Percentiles rank a stretch among this genome's conserved stretches.
Evolutionary conservation across 2,329 filamentous ascomycete genomes (phyloP).

Genomic region (Remersonia thermophila): DNA sequence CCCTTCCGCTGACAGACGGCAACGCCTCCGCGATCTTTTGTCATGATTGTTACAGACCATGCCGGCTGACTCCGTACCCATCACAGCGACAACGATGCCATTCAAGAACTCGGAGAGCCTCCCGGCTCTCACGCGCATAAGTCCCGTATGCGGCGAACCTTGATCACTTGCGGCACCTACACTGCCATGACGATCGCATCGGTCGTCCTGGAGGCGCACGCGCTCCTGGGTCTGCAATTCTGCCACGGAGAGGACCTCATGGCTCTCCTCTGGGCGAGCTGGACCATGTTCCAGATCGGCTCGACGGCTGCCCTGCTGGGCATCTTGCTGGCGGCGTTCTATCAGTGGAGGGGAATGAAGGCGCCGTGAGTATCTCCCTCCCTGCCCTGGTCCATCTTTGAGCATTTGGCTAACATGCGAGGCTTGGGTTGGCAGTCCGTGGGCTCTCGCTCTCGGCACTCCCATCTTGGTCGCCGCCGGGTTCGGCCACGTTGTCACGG

Average conservation of each 20-base stretch:
- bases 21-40: not conserved
- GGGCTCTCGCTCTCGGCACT: constrained; percentile 47
- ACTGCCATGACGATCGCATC: constrained; percentile 32
- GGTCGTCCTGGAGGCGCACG: constrained; percentile 43
- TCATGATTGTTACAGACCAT: too few species aligned
- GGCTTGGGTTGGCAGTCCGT: constrained; percentile 27
- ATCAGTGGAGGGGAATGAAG: constrained; percentile 35
- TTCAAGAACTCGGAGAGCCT: constrained; percentile 5
- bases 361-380: constrained; percentile 34
- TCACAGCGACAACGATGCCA: too few species aligned
- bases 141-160: constrained; percentile 26
- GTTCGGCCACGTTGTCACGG: constrained; percentile 33
- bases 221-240: constrained; percentile 42
- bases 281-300: constrained; percentile 47
- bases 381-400: not conserved
- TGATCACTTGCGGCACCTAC: constrained; percentile 32
- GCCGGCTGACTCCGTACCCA: too few species aligned
- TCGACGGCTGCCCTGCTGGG: constrained; percentile 46
- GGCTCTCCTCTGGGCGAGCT: constrained; percentile 48
- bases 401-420: not conserved
- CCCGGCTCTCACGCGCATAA: constrained; percentile 24
- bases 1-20: constrained; percentile 1
- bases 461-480: constrained; percentile 48
- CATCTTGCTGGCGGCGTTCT: constrained; percentile 40
- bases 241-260: constrained; percentile 50